phyloP scores from a whole-genome alignment of 139 green algal species.

The Coelastrella sp. region DNA sequence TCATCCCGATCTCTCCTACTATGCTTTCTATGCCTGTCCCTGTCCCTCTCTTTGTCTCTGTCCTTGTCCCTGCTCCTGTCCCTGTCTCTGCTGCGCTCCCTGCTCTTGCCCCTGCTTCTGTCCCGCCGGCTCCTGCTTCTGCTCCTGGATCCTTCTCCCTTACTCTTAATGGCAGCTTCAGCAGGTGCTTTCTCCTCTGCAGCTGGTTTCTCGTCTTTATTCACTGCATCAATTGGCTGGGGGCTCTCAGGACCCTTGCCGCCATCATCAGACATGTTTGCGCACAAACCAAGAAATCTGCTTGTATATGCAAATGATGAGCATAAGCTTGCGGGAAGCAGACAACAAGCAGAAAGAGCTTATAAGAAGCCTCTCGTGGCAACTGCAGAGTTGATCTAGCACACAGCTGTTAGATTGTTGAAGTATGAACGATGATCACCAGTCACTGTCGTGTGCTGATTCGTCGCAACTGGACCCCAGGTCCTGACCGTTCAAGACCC shows the following conservation, averaged over 20 bases:
- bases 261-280: background rate
- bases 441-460: too few relatives aligned
- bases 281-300: background rate
- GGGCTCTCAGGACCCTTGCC: background rate
- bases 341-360: background rate
- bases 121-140: background rate
- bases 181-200: background rate
- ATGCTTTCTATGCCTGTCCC: background rate
- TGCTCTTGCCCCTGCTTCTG: background rate
- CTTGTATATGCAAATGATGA: background rate
- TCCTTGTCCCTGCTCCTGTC: constrained; percentile 25
- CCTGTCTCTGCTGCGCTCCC: constrained; percentile 34
- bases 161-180: background rate
- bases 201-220: background rate
- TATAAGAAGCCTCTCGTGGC: too few relatives aligned
- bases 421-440: too few relatives aligned
- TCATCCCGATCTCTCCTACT: background rate
- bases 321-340: background rate
- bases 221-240: background rate
- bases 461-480: too few relatives aligned
- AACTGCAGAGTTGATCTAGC: too few relatives aligned
- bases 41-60: constrained; percentile 34
- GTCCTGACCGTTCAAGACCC: too few relatives aligned
- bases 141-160: background rate
- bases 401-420: too few relatives aligned